phyloP scores from a whole-genome alignment of 1,139 yeast genomes.

The Magnusiomyces paraingens region DNA sequence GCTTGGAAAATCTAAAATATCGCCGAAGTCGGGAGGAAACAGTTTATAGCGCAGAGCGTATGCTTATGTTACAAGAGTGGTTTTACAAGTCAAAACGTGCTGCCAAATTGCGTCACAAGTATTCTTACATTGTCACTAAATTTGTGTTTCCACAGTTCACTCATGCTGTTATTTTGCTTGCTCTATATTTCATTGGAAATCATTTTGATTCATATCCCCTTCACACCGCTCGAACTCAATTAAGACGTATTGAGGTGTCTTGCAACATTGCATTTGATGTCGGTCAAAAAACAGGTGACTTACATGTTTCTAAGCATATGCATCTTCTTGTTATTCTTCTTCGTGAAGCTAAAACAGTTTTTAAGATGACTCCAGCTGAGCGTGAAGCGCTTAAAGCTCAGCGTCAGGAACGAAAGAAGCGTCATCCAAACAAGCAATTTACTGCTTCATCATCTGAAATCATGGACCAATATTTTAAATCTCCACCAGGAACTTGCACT shows the following conservation, averaged over 20 bases:
- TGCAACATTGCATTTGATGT: neutral
- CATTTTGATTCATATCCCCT: neutral
- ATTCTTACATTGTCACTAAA: constrained; percentile 1
- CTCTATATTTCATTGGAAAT: constrained; percentile 1
- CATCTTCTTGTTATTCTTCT: neutral
- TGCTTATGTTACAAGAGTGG: constrained; percentile 30
- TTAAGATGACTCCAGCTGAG: constrained; percentile 1
- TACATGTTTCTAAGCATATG: neutral
- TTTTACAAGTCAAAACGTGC: constrained; percentile 26
- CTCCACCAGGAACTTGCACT: neutral
- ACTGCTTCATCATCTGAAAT: constrained; percentile 32
- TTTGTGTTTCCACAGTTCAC: neutral
- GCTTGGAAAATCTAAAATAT: constrained; percentile 20
- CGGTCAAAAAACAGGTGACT: neutral
- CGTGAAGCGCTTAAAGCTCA: constrained; percentile 1
- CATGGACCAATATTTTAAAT: constrained; percentile 27
- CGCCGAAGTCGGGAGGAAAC: constrained; percentile 26
- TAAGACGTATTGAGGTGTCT: constrained; percentile 1
- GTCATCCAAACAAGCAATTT: constrained; percentile 9
- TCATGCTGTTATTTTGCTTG: constrained; percentile 1
- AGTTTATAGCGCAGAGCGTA: constrained; percentile 26
- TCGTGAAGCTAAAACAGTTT: neutral
- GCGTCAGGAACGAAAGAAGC: neutral
- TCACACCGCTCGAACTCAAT: neutral
- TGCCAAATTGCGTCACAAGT: constrained; percentile 16